A percentile compares a stretch with the other conserved stretches of the same genome.
phyloP scores from a whole-genome alignment of 495 filamentous ascomycete genomes.

The Evernia prunastri region DNA sequence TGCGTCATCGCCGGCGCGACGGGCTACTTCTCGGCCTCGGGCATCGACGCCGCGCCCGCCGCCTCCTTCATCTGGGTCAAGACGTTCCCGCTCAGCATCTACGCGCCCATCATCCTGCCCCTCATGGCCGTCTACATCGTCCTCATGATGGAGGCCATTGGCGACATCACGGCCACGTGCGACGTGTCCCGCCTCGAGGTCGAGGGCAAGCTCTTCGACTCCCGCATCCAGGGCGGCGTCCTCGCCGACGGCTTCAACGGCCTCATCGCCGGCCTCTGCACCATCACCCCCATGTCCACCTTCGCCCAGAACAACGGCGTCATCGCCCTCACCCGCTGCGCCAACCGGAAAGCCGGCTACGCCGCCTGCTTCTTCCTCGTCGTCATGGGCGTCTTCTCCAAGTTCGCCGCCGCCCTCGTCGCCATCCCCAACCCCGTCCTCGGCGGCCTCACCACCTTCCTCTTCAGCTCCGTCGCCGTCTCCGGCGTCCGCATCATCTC shows the following conservation, averaged over 20 bases:
- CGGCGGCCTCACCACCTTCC: constrained; percentile 90
- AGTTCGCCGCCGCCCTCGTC: constrained; percentile 84
- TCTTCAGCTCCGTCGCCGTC: constrained; percentile 78
- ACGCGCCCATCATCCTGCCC: constrained; percentile 78
- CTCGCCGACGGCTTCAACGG: constrained; percentile 81
- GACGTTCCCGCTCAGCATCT: constrained; percentile 74
- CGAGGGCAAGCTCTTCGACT: constrained; percentile 73
- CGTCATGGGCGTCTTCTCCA: constrained; percentile 84
- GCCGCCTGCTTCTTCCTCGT: constrained; percentile 72
- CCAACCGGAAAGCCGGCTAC: constrained; percentile 82
- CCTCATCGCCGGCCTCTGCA: constrained; percentile 71
- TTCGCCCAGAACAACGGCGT: constrained; percentile 91
- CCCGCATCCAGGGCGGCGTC: constrained; percentile 83
- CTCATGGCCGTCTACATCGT: constrained; percentile 83
- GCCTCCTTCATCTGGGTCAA: constrained; percentile 86
- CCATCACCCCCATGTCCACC: constrained; percentile 67
- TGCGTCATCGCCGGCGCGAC: constrained; percentile 82
- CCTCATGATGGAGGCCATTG: constrained; percentile 83
- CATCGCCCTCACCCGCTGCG: constrained; percentile 81
- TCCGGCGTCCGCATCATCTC: constrained; percentile 82
- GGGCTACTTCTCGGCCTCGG: constrained; percentile 70
- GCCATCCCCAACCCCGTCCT: constrained; percentile 75
- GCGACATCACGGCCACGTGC: constrained; percentile 53
- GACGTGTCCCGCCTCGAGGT: constrained; percentile 83
- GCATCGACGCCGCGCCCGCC: constrained; percentile 61